A percentile compares a stretch with the other conserved stretches of the same genome.
phyloP scores from a whole-genome alignment of 1,284 basidiomycete species.

The Trametes hirsuta region DNA sequence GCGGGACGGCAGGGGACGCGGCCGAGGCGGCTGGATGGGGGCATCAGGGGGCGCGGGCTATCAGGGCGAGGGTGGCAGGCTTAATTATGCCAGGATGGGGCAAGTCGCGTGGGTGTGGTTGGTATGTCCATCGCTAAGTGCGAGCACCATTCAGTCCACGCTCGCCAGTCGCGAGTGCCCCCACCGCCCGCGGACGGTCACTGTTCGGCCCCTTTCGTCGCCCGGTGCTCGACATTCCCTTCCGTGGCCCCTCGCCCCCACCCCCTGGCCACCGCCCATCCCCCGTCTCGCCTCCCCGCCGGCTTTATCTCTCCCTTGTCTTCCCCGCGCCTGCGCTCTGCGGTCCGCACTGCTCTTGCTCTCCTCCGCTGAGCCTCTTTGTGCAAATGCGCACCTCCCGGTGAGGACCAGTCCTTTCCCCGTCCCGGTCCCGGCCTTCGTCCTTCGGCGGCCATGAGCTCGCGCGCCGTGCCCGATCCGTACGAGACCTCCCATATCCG shows the following conservation, averaged over 20 bases:
- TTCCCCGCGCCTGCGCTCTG: neutral
- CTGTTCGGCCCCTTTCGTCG: conserved; percentile 1
- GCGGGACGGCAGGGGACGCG: neutral
- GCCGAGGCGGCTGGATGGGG: neutral
- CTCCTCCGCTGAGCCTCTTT: neutral
- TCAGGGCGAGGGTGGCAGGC: neutral
- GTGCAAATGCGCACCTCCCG: conserved; percentile 26
- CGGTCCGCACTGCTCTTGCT: neutral
- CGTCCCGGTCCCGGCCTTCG: neutral
- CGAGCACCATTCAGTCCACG: neutral
- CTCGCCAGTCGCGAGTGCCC: neutral
- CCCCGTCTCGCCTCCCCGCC: neutral
- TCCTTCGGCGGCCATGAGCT: conserved; percentile 15
- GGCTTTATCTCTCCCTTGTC: neutral
- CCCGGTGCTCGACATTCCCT: conserved; percentile 1
- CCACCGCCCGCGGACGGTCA: neutral
- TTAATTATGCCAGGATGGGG: conserved; percentile 16
- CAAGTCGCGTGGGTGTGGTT: conserved; percentile 8
- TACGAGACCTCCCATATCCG: neutral
- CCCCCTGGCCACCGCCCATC: neutral
- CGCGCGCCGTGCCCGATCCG: neutral
- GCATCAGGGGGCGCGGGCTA: neutral
- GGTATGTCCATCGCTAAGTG: conserved; percentile 7
- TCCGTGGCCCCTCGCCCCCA: neutral
- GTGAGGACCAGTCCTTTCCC: conserved; percentile 19